Base-by-base conservation (phyloP, 495 filamentous ascomycete genomes). In the Penicillium manginii region DNA sequence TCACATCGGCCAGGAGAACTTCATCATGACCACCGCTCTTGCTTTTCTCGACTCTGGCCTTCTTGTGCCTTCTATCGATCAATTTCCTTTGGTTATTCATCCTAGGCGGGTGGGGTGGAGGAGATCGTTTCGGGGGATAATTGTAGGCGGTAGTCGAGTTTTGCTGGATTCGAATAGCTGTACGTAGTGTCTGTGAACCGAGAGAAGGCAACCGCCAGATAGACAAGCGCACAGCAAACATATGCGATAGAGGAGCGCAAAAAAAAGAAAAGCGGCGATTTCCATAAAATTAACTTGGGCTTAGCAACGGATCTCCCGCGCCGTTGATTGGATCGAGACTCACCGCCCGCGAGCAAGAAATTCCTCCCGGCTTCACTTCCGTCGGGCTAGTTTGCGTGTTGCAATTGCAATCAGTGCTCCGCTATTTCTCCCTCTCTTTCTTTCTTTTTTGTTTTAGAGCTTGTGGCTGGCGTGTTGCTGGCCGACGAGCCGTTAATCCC, bases 1-100 rank as follows among this genome's bases (percentile, higher is more conserved):
- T 76, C 31, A 97, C 81, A 64, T 97, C 93, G 46, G 78, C 64
- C 12, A 86, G 75, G 22, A 97, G 77, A 26, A 96, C 85, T 60
- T 94, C 89, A 55, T 96, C 91, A 45, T 80, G 69, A 15, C 69
- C 74, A 58, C 61, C 71, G 55, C 60, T 59, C 50, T 75, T 75
- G 4, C 66, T 77, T 4, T 73, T 74, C 57, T 76, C 76, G 14
- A 58, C 33, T 33, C 77, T 60, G 32, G 78, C 77, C 72, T 84
- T 86, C 71, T 83, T 81, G 62, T 76, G 85, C 69, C 81, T 84
- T 64, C 77, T 81, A 50, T 64, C 60, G 40, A 57, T 60, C 7
- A 67, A 64, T 52, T 71, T 73, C 57, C 61, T 68, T 14, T 66
- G 65, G 52, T 53, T 21, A 55, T 65, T 64, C 57, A 64, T 47